phyloP scores from a whole-genome alignment of 2,329 filamentous ascomycete genomes.

The Alternaria sp. region DNA sequence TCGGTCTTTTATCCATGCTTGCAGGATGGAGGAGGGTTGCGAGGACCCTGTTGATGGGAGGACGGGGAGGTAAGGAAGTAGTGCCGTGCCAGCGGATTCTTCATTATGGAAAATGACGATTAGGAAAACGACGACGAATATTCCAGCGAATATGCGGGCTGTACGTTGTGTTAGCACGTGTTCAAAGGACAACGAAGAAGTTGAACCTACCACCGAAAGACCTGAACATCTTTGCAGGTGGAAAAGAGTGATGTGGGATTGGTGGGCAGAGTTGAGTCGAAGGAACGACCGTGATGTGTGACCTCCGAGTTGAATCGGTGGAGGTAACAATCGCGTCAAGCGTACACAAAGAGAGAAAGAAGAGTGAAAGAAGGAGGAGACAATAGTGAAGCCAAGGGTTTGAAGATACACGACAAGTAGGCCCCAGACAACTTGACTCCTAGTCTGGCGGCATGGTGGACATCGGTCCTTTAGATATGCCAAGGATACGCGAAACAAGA shows the following conservation, averaged over 20 bases:
- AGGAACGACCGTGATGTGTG: not conserved
- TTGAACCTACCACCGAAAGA: conserved; percentile 27
- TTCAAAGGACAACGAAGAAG: not conserved
- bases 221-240: conserved; percentile 21
- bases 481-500: conserved; percentile 12
- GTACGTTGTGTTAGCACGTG: conserved; percentile 2
- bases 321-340: conserved; percentile 3
- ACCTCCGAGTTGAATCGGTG: conserved; percentile 22
- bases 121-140: conserved; percentile 33
- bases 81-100: conserved; percentile 24
- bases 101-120: conserved; percentile 36
- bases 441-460: not conserved
- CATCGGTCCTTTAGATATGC: conserved; percentile 7
- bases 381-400: not conserved
- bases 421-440: not conserved
- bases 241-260: conserved; percentile 1
- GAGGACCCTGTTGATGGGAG: conserved; percentile 18
- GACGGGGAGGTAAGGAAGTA: conserved; percentile 32
- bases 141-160: conserved; percentile 30
- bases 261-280: not conserved
- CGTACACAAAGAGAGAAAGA: not conserved
- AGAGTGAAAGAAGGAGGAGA: not conserved
- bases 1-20: conserved; percentile 36
- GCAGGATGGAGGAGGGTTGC: conserved; percentile 21
- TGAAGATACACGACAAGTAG: not conserved